phyloP scores from a whole-genome alignment of 129 eudicot species.

The Lactuca saligna region DNA sequence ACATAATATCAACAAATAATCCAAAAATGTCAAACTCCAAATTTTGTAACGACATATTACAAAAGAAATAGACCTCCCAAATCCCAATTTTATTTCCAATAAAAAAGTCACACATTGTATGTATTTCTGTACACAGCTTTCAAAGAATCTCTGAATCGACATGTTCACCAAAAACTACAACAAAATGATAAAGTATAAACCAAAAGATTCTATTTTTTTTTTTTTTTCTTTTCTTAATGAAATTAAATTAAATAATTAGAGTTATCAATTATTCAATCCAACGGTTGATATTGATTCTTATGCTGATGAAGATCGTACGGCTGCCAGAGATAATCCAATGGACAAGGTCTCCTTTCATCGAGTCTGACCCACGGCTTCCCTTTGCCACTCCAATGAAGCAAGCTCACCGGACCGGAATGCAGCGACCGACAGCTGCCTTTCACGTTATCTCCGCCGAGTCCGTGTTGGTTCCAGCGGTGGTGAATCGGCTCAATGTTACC shows the following conservation, averaged over 20 bases:
- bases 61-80: neutral
- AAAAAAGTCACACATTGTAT: conserved; percentile 9
- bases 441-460: conserved; percentile 86
- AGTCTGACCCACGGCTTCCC: conserved; percentile 93
- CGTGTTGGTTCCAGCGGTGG: conserved; percentile 93
- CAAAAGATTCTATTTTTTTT: too few species aligned
- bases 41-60: neutral
- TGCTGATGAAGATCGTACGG: conserved; percentile 68
- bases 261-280: conserved; percentile 31
- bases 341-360: conserved; percentile 71
- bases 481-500: conserved; percentile 72
- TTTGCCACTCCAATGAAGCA: conserved; percentile 88
- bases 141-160: conserved; percentile 34
- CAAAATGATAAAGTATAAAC: conserved; percentile 13
- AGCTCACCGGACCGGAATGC: conserved; percentile 88
- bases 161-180: conserved; percentile 12
- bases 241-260: conserved; percentile 43
- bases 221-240: neutral
- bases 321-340: conserved; percentile 89
- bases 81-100: neutral
- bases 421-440: conserved; percentile 71
- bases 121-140: conserved; percentile 40
- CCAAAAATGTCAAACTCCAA: neutral
- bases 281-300: conserved; percentile 31
- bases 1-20: neutral